A percentile compares a stretch with the other conserved stretches of the same genome.
These are phyloP conservation scores for Ophiostoma ulmi DNA, from an alignment of 2,329 filamentous ascomycete species.

Conservation along the genomic window DNA sequence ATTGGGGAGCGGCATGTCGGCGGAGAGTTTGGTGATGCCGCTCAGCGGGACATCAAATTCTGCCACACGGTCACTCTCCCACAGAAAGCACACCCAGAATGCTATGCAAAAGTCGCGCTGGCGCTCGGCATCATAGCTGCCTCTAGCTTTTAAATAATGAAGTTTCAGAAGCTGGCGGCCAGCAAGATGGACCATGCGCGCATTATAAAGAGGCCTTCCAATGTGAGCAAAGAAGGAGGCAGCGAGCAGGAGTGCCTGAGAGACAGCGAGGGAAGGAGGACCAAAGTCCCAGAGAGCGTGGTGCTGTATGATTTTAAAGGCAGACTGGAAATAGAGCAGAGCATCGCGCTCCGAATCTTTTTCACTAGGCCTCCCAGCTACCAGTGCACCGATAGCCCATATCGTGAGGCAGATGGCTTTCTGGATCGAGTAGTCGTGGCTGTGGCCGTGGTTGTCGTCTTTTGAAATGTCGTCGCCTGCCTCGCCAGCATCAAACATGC, in stretches of 20 bases:
- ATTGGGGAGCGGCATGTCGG: conserved; percentile 36
- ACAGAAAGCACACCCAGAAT: not conserved
- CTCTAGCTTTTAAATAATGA: too few species aligned
- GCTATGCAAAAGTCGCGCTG: conserved; percentile 38
- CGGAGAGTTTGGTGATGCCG: conserved; percentile 37
- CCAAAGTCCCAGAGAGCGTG: conserved; percentile 35
- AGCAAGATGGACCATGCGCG: conserved; percentile 35
- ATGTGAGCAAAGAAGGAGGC: conserved; percentile 38
- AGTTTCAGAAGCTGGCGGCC: conserved; percentile 33
- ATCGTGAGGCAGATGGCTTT: conserved; percentile 37
- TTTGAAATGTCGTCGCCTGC: too few species aligned
- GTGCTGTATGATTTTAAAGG: conserved; percentile 35
- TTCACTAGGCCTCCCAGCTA: not conserved
- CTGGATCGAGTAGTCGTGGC: conserved; percentile 29
- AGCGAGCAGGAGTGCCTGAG: conserved; percentile 37
- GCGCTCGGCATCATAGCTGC: conserved; percentile 20
- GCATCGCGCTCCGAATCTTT: not conserved
- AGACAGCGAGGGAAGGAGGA: conserved; percentile 29
- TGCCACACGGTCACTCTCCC: conserved; percentile 57
- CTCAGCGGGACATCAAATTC: conserved; percentile 48
- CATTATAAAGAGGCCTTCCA: conserved; percentile 37
- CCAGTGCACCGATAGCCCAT: conserved; percentile 34
- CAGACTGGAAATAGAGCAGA: conserved; percentile 33
- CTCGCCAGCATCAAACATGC: conserved; percentile 27
- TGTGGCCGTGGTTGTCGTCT: conserved; percentile 26